phyloP scores from a whole-genome alignment of 805 yeast species.

The Candida lessepsii region DNA sequence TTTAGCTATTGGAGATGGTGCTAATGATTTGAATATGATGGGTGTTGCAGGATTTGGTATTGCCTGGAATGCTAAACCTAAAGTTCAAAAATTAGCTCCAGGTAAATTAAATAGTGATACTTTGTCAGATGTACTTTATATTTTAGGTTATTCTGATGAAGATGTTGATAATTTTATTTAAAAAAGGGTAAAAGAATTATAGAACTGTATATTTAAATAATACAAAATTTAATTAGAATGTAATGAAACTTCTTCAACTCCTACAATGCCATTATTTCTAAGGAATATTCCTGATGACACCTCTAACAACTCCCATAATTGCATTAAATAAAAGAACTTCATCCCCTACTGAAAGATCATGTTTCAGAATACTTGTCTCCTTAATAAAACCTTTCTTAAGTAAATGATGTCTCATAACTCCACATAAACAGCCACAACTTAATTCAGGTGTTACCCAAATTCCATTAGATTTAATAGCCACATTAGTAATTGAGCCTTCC shows the following conservation, averaged over 20 bases:
- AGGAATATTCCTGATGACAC: slow-evolving; percentile 29
- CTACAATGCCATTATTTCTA: no score
- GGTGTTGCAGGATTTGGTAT: slow-evolving; percentile 85
- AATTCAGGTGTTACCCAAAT: slow-evolving; percentile 83
- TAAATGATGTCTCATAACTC: slow-evolving; percentile 70
- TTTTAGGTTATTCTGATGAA: slow-evolving; percentile 67
- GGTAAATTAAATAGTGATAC: slow-evolving; percentile 72
- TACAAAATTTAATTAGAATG: no score
- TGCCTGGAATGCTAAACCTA: slow-evolving; percentile 98
- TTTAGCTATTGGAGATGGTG: slow-evolving; percentile 95
- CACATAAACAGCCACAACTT: slow-evolving; percentile 78
- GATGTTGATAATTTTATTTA: slow-evolving; percentile 40
- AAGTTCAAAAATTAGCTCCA: slow-evolving; percentile 82
- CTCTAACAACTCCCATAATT: slow-evolving; percentile 73
- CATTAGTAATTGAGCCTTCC: slow-evolving; percentile 82
- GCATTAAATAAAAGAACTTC: slow-evolving; percentile 77
- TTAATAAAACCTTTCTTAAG: slow-evolving; percentile 50
- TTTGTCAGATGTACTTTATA: slow-evolving; percentile 73
- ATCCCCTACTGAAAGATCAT: slow-evolving; percentile 61
- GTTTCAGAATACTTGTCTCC: slow-evolving; percentile 50
- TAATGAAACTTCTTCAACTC: no score
- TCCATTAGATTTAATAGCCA: slow-evolving; percentile 52
- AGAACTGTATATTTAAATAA: background rate
- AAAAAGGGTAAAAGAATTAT: background rate
- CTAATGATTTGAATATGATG: slow-evolving; percentile 95